Conservation (phyloP, 2,329 filamentous ascomycete species). For the Didymella exigua region DNA sequence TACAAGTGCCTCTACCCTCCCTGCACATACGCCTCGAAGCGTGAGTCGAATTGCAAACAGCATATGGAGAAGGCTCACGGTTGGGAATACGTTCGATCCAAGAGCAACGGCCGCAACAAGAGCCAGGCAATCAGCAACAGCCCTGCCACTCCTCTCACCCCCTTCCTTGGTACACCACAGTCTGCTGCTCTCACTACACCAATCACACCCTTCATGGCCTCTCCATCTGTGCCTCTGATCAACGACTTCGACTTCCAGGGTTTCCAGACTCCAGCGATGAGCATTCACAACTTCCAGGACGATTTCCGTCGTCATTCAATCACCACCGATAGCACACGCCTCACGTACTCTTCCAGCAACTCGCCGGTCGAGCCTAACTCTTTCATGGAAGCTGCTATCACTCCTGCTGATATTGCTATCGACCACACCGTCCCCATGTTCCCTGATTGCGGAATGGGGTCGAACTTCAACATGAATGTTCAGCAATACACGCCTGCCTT, state of each 20-base stretch:
- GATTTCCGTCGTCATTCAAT: slow-evolving; percentile 47
- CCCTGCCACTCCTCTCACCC: slow-evolving; percentile 42
- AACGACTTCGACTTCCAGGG: slow-evolving; percentile 40
- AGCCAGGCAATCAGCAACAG: slow-evolving; percentile 32
- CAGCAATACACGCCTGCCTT: slow-evolving; percentile 60
- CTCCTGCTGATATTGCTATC: slow-evolving; percentile 57
- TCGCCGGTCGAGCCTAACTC: slow-evolving; percentile 50
- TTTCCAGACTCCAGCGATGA: slow-evolving; percentile 42
- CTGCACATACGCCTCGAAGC: slow-evolving; percentile 93
- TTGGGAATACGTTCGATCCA: slow-evolving; percentile 89
- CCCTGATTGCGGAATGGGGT: slow-evolving; percentile 60
- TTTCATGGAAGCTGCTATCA: slow-evolving; percentile 51
- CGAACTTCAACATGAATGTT: slow-evolving; percentile 65
- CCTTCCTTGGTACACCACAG: slow-evolving; percentile 45
- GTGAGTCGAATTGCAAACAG: slow-evolving; percentile 96
- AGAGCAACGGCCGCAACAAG: slow-evolving; percentile 73
- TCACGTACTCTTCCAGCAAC: slow-evolving; percentile 49
- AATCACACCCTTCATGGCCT: slow-evolving; percentile 48
- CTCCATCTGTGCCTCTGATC: slow-evolving; percentile 50
- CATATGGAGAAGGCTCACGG: slow-evolving; percentile 98
- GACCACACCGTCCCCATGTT: slow-evolving; percentile 66
- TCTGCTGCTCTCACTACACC: slow-evolving; percentile 45
- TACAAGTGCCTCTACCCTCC: slow-evolving; percentile 82
- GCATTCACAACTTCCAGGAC: slow-evolving; percentile 36
- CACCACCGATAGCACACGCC: slow-evolving; percentile 44